Conservation (phyloP, 2,329 filamentous ascomycete species). For the Colletotrichum costaricense region DNA sequence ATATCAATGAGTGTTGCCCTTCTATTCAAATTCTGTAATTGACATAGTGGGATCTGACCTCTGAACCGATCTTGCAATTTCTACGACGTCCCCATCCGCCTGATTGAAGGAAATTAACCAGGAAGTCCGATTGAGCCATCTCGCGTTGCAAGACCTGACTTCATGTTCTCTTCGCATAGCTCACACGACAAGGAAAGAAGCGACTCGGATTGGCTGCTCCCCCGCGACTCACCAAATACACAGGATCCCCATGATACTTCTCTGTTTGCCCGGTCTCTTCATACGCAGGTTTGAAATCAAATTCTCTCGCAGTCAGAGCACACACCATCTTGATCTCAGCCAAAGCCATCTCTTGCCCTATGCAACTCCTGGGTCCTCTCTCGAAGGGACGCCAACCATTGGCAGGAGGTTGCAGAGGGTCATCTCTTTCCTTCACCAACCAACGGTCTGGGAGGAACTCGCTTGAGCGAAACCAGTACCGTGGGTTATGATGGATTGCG, state of each 20-base stretch:
- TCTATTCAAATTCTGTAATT: no score
- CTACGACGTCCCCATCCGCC: not conserved
- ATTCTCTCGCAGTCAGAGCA: slow-evolving; percentile 59
- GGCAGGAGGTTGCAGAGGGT: slow-evolving; percentile 49
- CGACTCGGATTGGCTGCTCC: slow-evolving; percentile 14
- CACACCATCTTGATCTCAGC: slow-evolving; percentile 63
- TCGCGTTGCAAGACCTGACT: no score
- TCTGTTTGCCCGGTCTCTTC: slow-evolving; percentile 44
- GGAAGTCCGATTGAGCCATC: not conserved
- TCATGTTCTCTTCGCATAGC: not conserved
- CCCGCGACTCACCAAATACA: slow-evolving; percentile 10
- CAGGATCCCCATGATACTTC: not conserved
- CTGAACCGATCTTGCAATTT: no score
- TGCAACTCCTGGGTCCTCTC: slow-evolving; percentile 62
- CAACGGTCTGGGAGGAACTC: slow-evolving; percentile 57
- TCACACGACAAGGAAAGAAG: slow-evolving; percentile 1
- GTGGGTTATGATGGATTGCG: slow-evolving; percentile 50
- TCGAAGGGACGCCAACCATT: slow-evolving; percentile 66
- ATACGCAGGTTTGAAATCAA: slow-evolving; percentile 58
- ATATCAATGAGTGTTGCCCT: not conserved
- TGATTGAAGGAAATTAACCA: not conserved
- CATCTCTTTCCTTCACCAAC: slow-evolving; percentile 41
- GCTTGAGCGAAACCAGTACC: slow-evolving; percentile 50
- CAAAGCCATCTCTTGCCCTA: slow-evolving; percentile 67
- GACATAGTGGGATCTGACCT: no score